Evolutionary conservation across 495 filamentous ascomycete genomes (phyloP).

Genomic region (Aspergillus saccharolyticus): DNA sequence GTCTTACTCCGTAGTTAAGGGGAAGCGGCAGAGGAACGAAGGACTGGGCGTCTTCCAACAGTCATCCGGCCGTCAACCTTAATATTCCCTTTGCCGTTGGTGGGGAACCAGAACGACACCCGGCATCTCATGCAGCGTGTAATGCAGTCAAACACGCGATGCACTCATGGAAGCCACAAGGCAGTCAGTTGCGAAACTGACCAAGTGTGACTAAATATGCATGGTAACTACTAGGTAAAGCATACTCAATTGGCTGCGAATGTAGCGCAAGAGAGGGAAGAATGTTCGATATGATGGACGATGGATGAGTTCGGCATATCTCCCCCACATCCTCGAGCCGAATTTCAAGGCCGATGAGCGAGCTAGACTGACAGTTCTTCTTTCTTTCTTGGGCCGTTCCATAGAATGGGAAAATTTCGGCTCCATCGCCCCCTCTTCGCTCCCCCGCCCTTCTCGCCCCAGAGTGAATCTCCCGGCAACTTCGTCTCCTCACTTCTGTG

Average conservation of each 20-base stretch:
- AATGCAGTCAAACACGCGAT: background rate
- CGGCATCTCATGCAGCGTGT: background rate
- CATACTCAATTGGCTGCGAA: too few relatives aligned
- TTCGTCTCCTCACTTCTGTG: conserved; percentile 15
- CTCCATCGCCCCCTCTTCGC: conserved; percentile 7
- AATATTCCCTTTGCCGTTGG: background rate
- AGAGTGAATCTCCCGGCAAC: conserved; percentile 5
- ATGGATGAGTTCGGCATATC: background rate
- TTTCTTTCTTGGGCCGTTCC: background rate
- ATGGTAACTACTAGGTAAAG: background rate
- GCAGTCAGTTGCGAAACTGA: background rate
- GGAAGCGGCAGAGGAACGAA: background rate
- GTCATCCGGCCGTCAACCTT: background rate
- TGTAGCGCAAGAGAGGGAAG: too few relatives aligned
- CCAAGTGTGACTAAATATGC: background rate
- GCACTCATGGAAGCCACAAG: background rate
- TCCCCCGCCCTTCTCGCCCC: background rate
- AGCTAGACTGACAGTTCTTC: background rate
- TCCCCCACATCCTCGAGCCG: background rate
- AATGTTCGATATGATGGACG: too few relatives aligned
- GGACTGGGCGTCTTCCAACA: background rate
- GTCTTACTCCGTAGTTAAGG: too few relatives aligned
- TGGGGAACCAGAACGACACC: background rate
- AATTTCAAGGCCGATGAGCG: background rate
- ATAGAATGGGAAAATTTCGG: conserved; percentile 6